Base-by-base conservation (phyloP, 2,329 filamentous ascomycete species). In the Curvularia lunata region DNA sequence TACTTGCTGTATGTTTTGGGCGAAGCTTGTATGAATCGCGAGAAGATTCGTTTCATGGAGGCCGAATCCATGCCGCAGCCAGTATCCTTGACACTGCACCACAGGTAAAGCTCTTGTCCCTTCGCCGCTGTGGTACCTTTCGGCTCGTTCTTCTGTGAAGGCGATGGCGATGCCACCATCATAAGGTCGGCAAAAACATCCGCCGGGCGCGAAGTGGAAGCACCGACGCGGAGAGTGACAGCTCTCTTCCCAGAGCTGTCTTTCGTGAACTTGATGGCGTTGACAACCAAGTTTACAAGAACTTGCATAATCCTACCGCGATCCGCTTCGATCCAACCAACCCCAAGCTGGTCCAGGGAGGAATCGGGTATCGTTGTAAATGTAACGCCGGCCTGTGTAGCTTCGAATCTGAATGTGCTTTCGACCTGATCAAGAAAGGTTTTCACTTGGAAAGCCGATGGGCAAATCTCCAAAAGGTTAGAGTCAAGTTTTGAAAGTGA, bases 181-280 rank as follows among this genome's bases (percentile, higher is more conserved):
- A 34, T 43, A n/a, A 54, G 46, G 13, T 48, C 45, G 10, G 40
- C 28, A 1, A 54, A 54, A 13, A 54, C 21, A 37, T 34, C 46
- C 16, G 32, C 16, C 1, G 52, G 52, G 18, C 45, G 52, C 28
- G 28, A 49, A 8, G 37, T 2, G 6, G 52, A 48, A 28, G 47
- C 46, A 38, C 52, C 52, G 1, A 54, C 41, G 2, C 34, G 38
- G 2, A 73, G 50, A 4, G 42, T 65, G 32, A 72, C 66, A 2
- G 38, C 30, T 27, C 55, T 63, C 6, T 45, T 56, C 19, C 55
- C 51, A 19, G 52, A 0, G 52, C 52, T 43, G 60, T 65, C 34
- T 57, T 62, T 16, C 3, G 71, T 72, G 23, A 73, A 72, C 21
- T 73, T 73, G 38, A 73, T 68, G 2, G 71, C 69, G 42, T 73